These are phyloP conservation scores for Aureobasidium pullulans DNA, from an alignment of 2,329 filamentous ascomycete species.

Conservation along the genomic window DNA sequence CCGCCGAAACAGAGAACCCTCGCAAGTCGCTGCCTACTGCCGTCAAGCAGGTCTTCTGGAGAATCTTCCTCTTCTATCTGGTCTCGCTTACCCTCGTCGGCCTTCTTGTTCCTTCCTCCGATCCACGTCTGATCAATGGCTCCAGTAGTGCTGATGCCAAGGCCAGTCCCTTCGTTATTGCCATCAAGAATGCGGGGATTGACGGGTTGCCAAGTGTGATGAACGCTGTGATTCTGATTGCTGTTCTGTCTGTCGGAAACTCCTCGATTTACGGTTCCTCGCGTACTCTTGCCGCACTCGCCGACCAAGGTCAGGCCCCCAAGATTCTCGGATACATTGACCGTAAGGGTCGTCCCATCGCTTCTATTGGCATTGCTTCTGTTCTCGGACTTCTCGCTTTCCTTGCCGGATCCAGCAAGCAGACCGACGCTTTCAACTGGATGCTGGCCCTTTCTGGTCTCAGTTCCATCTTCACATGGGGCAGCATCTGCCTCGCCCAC, in stretches of 20 bases:
- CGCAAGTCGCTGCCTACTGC: conserved; percentile 76
- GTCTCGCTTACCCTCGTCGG: conserved; percentile 75
- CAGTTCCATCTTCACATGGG: conserved; percentile 69
- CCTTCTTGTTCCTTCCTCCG: conserved; percentile 68
- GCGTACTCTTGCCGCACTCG: conserved; percentile 79
- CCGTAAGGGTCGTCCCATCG: conserved; percentile 52
- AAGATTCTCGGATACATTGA: conserved; percentile 55
- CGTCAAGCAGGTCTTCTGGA: conserved; percentile 92
- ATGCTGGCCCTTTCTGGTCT: conserved; percentile 65
- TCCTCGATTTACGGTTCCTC: conserved; percentile 87
- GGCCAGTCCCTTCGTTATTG: conserved; percentile 88
- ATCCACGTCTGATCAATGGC: conserved; percentile 54
- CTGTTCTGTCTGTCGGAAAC: conserved; percentile 86
- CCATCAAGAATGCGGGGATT: conserved; percentile 76
- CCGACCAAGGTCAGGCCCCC: conserved; percentile 63
- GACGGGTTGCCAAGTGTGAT: conserved; percentile 75
- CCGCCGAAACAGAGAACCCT: conserved; percentile 71
- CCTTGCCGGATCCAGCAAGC: conserved; percentile 40
- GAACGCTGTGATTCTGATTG: conserved; percentile 90
- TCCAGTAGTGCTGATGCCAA: conserved; percentile 56
- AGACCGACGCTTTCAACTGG: conserved; percentile 51
- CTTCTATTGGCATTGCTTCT: conserved; percentile 37
- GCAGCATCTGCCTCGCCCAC: conserved; percentile 57
- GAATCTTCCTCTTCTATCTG: conserved; percentile 73
- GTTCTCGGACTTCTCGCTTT: conserved; percentile 55